A percentile compares a stretch with the other conserved stretches of the same genome.
phyloP scores from a whole-genome alignment of 179 eudicot species.

The Silene noctiflora region DNA sequence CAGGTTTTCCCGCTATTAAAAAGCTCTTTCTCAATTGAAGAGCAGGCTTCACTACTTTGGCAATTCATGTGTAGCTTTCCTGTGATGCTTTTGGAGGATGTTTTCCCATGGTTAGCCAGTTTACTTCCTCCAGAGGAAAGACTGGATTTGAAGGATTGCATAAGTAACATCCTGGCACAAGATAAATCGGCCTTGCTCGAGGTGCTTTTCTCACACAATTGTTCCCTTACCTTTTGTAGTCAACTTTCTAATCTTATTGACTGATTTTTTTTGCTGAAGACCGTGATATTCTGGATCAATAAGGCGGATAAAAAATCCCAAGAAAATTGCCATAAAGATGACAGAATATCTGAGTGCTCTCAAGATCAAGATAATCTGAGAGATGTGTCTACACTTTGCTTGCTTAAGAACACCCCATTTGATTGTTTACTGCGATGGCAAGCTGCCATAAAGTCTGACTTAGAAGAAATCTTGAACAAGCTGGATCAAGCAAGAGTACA shows the following conservation, averaged over 20 bases:
- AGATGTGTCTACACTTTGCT: constrained; percentile 28
- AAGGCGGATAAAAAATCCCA: constrained; percentile 32
- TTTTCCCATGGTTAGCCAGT: constrained; percentile 72
- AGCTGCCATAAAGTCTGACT: constrained; percentile 51
- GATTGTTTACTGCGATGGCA: constrained; percentile 68
- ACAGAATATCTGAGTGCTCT: constrained; percentile 31
- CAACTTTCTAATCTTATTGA: constrained; percentile 23
- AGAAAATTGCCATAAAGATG: constrained; percentile 24
- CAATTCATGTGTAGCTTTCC: constrained; percentile 79
- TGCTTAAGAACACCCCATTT: constrained; percentile 37
- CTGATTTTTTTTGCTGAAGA: constrained; percentile 42
- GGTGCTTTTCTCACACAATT: constrained; percentile 37
- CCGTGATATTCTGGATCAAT: constrained; percentile 64
- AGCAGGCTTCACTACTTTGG: constrained; percentile 88
- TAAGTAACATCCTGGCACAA: constrained; percentile 55
- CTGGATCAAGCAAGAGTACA: constrained; percentile 44
- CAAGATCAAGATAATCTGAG: constrained; percentile 30
- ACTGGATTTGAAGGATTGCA: constrained; percentile 44
- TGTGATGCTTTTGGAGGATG: constrained; percentile 55
- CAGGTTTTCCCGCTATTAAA: constrained; percentile 80
- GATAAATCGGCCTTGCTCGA: constrained; percentile 55
- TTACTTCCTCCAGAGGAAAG: constrained; percentile 65
- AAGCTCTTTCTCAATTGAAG: constrained; percentile 54
- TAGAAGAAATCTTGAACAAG: constrained; percentile 51
- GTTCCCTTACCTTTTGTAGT: constrained; percentile 3